Evolutionary conservation across 495 filamentous ascomycete species (phyloP), one percentile per base, ranked within the genome.

Genomic region (Xylaria nigripes): DNA sequence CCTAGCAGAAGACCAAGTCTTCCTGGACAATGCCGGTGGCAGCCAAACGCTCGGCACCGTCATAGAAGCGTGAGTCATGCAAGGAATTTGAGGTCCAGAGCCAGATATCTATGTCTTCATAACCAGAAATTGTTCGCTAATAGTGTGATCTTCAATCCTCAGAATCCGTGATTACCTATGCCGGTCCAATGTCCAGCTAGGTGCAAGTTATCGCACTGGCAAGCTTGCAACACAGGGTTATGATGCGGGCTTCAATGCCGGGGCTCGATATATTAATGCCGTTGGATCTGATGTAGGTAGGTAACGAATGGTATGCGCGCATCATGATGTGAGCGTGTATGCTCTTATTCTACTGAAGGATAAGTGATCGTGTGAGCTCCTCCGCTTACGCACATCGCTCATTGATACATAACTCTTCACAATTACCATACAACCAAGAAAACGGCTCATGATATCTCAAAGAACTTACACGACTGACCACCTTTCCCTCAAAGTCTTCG

Each of bases 1-100:
- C 15, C 63, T 89, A 42, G 51, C 77, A 22, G 74, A 81, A 56
- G 70, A 80, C 34, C 85, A 89, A 59, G 72, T 89, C 30, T 87
- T 78, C 63, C 76, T 89, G 59, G 85, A 90, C 60, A 89, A 89
- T 60, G 86, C 86, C 3, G 86, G 85, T 19, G 86, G 85, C 41
- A 88, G 79, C 63, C 86, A 89, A 60, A 72, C 79, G 1, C 68
- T 91, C 3, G 78, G 76, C 21, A 64, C 73, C 15, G 86, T 87
- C 7, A 77, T 84, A 15, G 76, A 86, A 32, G 75, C 80, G 86
- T 88, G 67, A 63, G 74, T 67, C 45, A 48, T 23, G n/a, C 22
- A 38, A 12, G 40, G 15, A 40, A 10, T 36, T 12, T 15, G 8
- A 36, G 8, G 15, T 13, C 29, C 19, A 27, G 25, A 12, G 4